Evolutionary conservation across 805 yeast genomes (phyloP).

Genomic region (Debaryomyces prosopidis): DNA sequence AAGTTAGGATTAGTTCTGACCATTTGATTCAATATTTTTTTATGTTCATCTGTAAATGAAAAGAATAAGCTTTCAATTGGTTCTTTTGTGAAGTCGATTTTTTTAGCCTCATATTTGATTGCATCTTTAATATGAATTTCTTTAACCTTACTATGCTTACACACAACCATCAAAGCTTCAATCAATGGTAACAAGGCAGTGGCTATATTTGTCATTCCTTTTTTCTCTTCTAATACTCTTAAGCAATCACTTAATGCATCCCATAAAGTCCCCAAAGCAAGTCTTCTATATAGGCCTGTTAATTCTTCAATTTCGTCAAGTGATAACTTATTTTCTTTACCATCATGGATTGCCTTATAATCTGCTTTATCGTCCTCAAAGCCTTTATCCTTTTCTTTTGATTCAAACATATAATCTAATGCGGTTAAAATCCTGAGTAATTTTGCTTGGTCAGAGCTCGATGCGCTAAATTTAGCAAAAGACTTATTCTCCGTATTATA

Average conservation of each 20-base stretch:
- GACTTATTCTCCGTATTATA: constrained; percentile 52
- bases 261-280: constrained; percentile 82
- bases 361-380: constrained; percentile 10
- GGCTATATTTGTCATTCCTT: constrained; percentile 54
- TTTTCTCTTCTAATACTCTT: constrained; percentile 58
- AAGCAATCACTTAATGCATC: constrained; percentile 76
- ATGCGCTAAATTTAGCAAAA: constrained; percentile 68
- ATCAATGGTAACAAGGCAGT: constrained; percentile 82
- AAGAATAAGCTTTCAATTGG: constrained; percentile 79
- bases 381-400: constrained; percentile 25
- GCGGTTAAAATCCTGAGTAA: constrained; percentile 85
- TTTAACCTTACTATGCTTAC: constrained; percentile 75
- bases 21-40: constrained; percentile 86
- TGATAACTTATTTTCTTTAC: constrained; percentile 1
- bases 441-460: constrained; percentile 86
- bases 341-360: constrained; percentile 1
- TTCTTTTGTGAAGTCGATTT: constrained; percentile 67
- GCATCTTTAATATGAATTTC: constrained; percentile 56
- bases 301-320: constrained; percentile 46
- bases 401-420: constrained; percentile 73
- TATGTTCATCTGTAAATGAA: constrained; percentile 85
- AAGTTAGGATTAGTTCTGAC: constrained; percentile 86
- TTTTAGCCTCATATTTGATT: constrained; percentile 59
- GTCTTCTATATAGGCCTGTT: constrained; percentile 59
- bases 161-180: constrained; percentile 94